Base-by-base conservation (phyloP, 306 rosid genomes). In the Begonia fuchsioides region DNA sequence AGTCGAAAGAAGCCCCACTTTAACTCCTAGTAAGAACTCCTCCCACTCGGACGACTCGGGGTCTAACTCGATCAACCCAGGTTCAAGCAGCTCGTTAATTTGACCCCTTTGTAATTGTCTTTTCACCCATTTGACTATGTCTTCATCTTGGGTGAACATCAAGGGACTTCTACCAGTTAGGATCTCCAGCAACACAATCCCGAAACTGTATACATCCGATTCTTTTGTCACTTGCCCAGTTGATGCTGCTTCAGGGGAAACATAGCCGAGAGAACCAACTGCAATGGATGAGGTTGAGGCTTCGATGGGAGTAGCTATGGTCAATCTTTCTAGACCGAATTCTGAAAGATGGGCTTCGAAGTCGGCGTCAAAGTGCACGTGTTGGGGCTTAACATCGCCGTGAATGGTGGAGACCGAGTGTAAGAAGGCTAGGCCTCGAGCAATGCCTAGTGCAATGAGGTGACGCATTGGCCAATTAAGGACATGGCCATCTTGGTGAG, bases 381-480 rank as follows among this genome's bases (percentile, higher is more conserved):
- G 81, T 15, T 76, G 93, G 0, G 95, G 95, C 71, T 81, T 86
- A 53, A 86, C 61, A 17, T 81, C 95, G 0, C 88, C 85, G 3
- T 86, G 95, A 0, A 86, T 78, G 0, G 69, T 76, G 13, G 82
- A 49, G 17, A 76, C 76, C 0, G 93, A 78, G 61, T 86, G 95
- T 39, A 86, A 53, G 60, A 76, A 86, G 2, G 82, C 73, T 5
- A 86, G 67, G 0, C 95, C 95, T 0, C 87, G 78, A 49, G 95
- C 95, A 47, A 86, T 69, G 48, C 93, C 93, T 0, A 86, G 66
- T 14, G 88, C 95, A 41, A 86, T 86, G 49, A 86, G 83, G 61
- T 86, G 95, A 18, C 95, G 87, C 95, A 81, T 86, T 39, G 95
- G 95, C 93, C 93, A 86, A 61, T 86, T 86, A 51, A 86, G 61